Evolutionary conservation across 2,329 filamentous ascomycete species (phyloP).

Genomic region (Bipolaris cookei): DNA sequence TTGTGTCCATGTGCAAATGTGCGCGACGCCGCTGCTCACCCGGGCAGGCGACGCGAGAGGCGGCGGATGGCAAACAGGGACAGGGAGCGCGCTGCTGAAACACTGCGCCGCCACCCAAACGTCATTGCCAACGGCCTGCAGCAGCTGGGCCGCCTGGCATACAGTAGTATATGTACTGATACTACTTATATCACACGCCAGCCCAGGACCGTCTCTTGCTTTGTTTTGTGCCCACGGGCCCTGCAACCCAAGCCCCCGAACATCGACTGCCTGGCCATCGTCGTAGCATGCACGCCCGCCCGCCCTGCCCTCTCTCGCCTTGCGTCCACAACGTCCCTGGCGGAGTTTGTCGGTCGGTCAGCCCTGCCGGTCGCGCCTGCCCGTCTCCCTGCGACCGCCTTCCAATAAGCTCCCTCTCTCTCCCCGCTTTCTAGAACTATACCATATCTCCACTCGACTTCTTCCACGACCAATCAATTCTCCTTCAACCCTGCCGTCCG

Average conservation of each 20-base stretch:
- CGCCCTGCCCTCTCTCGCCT: slow-evolving; percentile 1
- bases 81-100: slow-evolving; percentile 13
- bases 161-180: neutral
- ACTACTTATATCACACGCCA: slow-evolving; percentile 6
- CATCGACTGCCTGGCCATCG: neutral
- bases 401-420: neutral
- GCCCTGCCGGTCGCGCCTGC: neutral
- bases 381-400: neutral
- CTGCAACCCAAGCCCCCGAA: neutral
- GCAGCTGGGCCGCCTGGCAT: neutral
- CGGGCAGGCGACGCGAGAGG: neutral
- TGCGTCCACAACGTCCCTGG: neutral
- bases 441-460: neutral
- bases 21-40: neutral
- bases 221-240: slow-evolving; percentile 3
- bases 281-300: neutral
- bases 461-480: slow-evolving; percentile 13
- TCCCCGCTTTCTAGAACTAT: neutral
- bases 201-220: neutral
- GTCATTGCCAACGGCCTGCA: slow-evolving; percentile 12
- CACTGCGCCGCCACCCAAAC: slow-evolving; percentile 17
- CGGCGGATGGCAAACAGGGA: slow-evolving; percentile 8
- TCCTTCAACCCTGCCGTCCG: neutral
- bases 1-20: neutral
- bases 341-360: neutral